Conservation (phyloP, 257 asterid genomes). For the Capsicum baccatum region DNA sequence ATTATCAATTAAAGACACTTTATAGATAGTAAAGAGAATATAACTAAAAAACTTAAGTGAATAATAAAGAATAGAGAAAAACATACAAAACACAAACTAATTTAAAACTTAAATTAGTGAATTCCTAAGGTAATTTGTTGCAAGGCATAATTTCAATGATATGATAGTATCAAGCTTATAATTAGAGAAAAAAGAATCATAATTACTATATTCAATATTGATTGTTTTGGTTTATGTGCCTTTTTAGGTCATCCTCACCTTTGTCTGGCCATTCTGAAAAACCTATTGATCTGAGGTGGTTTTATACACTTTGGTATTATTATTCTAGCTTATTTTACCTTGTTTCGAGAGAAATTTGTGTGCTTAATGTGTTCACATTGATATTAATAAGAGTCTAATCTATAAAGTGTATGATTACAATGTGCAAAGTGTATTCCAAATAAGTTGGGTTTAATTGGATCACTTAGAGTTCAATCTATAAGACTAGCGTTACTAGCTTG, state of each 20-base stretch:
- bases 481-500: too few relatives aligned
- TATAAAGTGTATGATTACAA: too few relatives aligned
- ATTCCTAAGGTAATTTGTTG: conserved; percentile 18
- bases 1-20: conserved; percentile 30
- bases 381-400: too few relatives aligned
- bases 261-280: conserved; percentile 88
- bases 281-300: too few relatives aligned
- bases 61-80: neutral
- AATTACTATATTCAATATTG: conserved; percentile 72
- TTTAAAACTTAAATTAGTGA: neutral
- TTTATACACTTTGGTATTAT: too few relatives aligned
- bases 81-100: neutral
- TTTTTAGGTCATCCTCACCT: conserved; percentile 94
- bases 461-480: too few relatives aligned
- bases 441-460: too few relatives aligned
- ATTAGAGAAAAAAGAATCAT: neutral
- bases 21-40: conserved; percentile 26
- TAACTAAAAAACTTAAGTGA: neutral
- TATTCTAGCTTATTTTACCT: too few relatives aligned
- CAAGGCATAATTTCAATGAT: neutral
- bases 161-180: neutral
- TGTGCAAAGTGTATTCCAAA: too few relatives aligned
- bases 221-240: conserved; percentile 77
- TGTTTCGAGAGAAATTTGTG: too few relatives aligned
- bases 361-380: too few relatives aligned